Percentiles rank a stretch among this genome's conserved stretches.
Evolutionary conservation across 2,329 filamentous ascomycete species (phyloP).

Genomic region (Helicocarpus griseus): DNA sequence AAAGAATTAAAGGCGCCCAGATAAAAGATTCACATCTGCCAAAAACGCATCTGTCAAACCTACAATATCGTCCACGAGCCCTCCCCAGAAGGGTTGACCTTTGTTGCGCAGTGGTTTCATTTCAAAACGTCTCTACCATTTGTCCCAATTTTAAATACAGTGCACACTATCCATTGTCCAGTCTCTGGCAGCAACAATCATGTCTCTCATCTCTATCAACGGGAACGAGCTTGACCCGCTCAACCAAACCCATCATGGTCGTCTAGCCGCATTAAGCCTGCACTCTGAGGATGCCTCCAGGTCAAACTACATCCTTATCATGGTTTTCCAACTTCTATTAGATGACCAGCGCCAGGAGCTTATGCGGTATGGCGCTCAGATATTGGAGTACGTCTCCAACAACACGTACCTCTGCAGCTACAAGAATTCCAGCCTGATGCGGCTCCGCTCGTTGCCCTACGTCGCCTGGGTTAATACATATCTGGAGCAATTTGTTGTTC

Average conservation of each 20-base stretch:
- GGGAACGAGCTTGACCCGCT: not conserved
- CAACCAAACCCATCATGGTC: not conserved
- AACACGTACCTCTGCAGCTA: slow-evolving; percentile 1
- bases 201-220: not conserved
- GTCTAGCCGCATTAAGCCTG: not conserved
- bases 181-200: not conserved
- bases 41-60: no score
- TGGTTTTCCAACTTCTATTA: not conserved
- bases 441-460: not conserved
- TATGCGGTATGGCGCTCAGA: not conserved
- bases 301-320: slow-evolving; percentile 1
- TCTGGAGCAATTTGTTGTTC: not conserved
- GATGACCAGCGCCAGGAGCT: not conserved
- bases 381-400: not conserved
- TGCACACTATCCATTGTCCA: not conserved
- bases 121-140: no score
- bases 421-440: not conserved
- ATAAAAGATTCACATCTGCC: no score
- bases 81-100: no score
- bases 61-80: no score
- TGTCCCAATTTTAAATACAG: no score
- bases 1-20: no score
- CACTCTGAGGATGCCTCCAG: not conserved
- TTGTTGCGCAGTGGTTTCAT: no score
- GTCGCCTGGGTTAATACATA: not conserved